Conservation (phyloP, 148 eudicot species). For the Suaeda aralocaspica region DNA sequence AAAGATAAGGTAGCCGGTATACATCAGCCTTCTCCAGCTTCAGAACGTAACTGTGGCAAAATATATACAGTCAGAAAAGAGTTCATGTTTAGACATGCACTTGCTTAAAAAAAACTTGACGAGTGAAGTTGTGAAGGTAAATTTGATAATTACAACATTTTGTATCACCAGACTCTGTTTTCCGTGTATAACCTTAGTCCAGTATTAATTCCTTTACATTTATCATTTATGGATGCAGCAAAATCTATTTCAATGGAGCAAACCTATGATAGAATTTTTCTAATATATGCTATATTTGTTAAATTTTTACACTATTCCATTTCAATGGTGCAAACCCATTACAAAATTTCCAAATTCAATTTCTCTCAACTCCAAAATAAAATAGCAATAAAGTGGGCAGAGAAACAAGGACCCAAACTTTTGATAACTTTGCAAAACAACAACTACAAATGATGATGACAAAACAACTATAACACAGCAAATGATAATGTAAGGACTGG, state of each 20-base stretch:
- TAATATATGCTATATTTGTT: not conserved
- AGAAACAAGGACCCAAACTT: not conserved
- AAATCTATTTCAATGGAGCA: not conserved
- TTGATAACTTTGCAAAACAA: not conserved
- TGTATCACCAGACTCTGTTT: no score
- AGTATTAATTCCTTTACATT: not conserved
- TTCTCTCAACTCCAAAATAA: not conserved
- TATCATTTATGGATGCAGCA: no score
- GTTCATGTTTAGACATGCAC: not conserved
- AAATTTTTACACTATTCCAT: not conserved
- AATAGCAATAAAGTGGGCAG: not conserved
- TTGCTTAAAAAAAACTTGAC: not conserved
- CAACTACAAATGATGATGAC: not conserved
- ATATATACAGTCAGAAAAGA: slow-evolving; percentile 16
- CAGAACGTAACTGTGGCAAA: slow-evolving; percentile 65
- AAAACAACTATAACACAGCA: not conserved
- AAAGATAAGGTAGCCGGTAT: slow-evolving; percentile 83
- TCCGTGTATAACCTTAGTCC: not conserved
- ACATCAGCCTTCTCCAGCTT: slow-evolving; percentile 98
- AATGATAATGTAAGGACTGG: not conserved
- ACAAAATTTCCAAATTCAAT: no score
- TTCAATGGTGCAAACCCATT: not conserved
- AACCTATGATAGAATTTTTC: not conserved
- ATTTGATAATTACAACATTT: not conserved
- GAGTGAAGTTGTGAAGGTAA: not conserved